phyloP scores from a whole-genome alignment of 139 green algal species.

The Dunaliella primolecta region DNA sequence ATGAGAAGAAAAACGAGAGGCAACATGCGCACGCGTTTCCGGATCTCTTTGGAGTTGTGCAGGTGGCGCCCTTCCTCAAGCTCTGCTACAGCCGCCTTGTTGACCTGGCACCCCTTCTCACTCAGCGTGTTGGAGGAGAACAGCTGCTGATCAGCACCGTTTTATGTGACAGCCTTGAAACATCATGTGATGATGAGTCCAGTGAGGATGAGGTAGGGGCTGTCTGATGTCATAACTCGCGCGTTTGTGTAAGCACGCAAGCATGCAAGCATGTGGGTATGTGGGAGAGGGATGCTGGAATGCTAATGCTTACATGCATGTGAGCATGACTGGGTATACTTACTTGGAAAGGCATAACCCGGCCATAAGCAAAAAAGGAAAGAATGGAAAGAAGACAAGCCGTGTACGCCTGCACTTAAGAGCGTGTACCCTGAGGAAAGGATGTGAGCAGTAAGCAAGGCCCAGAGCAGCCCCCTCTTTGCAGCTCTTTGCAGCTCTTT shows the following conservation, averaged over 20 bases:
- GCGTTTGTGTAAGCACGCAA: neutral
- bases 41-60: too few relatives aligned
- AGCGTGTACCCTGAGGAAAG: too few relatives aligned
- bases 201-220: neutral
- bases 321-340: neutral
- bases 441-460: too few relatives aligned
- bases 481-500: too few relatives aligned
- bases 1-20: too few relatives aligned
- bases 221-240: neutral
- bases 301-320: neutral
- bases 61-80: neutral
- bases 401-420: too few relatives aligned
- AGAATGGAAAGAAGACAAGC: too few relatives aligned
- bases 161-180: neutral
- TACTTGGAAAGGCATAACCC: neutral
- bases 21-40: too few relatives aligned
- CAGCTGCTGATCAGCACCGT: neutral
- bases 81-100: neutral
- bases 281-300: neutral
- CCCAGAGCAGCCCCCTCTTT: too few relatives aligned
- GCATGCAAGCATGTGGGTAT: neutral
- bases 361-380: neutral
- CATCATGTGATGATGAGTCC: neutral
- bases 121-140: neutral
- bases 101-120: neutral